Percentiles rank a stretch among this genome's conserved stretches.
These are phyloP conservation scores for Suillus spraguei DNA, from an alignment of 768 basidiomycete species.

Conservation along the genomic window DNA sequence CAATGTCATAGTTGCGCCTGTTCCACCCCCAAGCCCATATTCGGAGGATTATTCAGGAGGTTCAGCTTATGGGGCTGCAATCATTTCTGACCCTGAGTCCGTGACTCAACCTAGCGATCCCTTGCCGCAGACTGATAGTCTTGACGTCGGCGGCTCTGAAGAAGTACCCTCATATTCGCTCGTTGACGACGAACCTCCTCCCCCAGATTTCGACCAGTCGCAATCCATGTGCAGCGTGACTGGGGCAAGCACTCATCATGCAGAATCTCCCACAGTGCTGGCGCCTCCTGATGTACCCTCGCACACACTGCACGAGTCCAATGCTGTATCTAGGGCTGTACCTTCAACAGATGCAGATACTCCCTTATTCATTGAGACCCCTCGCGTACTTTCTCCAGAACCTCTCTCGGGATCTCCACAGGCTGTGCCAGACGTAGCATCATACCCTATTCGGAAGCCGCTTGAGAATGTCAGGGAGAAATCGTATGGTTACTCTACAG, in stretches of 20 bases:
- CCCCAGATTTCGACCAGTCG: slow-evolving; percentile 27
- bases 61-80: neutral
- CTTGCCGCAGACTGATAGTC: neutral
- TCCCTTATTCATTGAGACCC: too few species aligned
- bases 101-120: neutral
- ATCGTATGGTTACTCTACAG: neutral
- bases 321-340: neutral
- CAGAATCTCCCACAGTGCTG: neutral
- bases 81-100: neutral
- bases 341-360: neutral
- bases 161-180: slow-evolving; percentile 26
- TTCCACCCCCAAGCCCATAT: neutral
- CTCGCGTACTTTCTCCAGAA: neutral
- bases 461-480: neutral
- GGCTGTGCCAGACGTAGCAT: neutral
- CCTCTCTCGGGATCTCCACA: neutral
- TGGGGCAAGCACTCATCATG: neutral
- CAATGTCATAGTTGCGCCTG: neutral
- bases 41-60: neutral
- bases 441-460: neutral
- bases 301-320: neutral
- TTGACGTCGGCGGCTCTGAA: slow-evolving; percentile 17
- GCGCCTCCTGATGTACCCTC: neutral
- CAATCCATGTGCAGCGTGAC: neutral
- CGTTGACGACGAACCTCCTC: slow-evolving; percentile 26